These are phyloP conservation scores for Hortaea sp. DNA, from an alignment of 2,329 filamentous ascomycete species.

Conservation along the genomic window DNA sequence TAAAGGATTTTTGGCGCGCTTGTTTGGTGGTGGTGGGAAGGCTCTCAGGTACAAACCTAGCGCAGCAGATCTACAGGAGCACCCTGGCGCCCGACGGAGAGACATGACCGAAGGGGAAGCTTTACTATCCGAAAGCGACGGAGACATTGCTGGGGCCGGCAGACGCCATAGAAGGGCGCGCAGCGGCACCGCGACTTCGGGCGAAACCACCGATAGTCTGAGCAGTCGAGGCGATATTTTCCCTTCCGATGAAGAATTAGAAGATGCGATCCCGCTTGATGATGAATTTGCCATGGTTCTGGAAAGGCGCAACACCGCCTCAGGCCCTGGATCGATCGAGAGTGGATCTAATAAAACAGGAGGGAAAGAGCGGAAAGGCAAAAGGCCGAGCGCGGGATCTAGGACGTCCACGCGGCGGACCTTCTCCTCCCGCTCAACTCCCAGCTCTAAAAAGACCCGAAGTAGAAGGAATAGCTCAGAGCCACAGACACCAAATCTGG, in stretches of 20 bases:
- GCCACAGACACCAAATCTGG: constrained; percentile 6
- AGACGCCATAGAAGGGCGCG: constrained; percentile 46
- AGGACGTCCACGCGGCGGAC: constrained; percentile 17
- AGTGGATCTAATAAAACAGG: constrained; percentile 54
- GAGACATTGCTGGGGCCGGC: constrained; percentile 11
- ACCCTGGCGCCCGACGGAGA: constrained; percentile 51
- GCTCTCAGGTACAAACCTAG: constrained; percentile 82
- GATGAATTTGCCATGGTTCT: constrained; percentile 85
- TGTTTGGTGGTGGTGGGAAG: constrained; percentile 76
- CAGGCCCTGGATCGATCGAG: constrained; percentile 48
- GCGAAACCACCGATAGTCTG: constrained; percentile 73
- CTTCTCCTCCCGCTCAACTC: constrained; percentile 12
- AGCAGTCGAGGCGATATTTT: constrained; percentile 85
- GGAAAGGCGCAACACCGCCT: constrained; percentile 49
- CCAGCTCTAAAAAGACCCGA: constrained; percentile 12
- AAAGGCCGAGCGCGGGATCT: constrained; percentile 33
- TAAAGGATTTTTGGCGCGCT: constrained; percentile 70
- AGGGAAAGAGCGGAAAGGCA: constrained; percentile 20
- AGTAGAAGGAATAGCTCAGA: constrained; percentile 9
- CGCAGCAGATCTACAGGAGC: constrained; percentile 80
- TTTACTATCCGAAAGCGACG: constrained; percentile 53
- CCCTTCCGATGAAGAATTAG: constrained; percentile 67
- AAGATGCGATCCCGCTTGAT: constrained; percentile 84
- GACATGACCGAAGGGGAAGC: constrained; percentile 54
- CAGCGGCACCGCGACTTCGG: constrained; percentile 70